Conservation (phyloP, 208 protist species). For the Trypanosoma scelopori region DNA sequence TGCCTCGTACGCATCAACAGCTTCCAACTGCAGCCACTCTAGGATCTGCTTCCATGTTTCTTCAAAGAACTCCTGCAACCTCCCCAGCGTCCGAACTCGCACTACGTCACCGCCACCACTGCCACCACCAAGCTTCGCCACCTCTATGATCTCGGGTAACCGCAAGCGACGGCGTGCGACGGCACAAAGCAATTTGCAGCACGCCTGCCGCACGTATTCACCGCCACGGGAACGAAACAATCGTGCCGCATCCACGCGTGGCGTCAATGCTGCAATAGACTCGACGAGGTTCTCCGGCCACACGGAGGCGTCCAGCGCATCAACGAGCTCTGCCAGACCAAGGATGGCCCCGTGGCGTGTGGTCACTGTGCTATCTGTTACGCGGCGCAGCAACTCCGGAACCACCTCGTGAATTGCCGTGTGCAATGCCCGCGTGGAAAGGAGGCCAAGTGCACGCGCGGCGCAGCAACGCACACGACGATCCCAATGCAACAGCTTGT, state of each 20-base stretch:
- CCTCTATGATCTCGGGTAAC: conserved; percentile 62
- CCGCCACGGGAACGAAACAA: conserved; percentile 95
- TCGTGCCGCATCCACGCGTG: conserved; percentile 86
- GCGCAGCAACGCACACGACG: conserved; percentile 79
- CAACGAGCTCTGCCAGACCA: conserved; percentile 84
- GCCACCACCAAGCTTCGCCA: conserved; percentile 50
- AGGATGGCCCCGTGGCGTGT: conserved; percentile 92
- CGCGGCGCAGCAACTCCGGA: conserved; percentile 59
- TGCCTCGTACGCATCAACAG: conserved; percentile 54
- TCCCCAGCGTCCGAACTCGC: conserved; percentile 59
- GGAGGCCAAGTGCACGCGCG: conserved; percentile 64
- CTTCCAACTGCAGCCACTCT: conserved; percentile 77
- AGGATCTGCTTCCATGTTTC: conserved; percentile 90
- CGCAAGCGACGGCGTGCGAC: conserved; percentile 57
- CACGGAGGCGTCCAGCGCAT: conserved; percentile 37
- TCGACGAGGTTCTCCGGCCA: conserved; percentile 37
- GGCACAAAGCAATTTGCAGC: conserved; percentile 85
- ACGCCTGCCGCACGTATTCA: conserved; percentile 90
- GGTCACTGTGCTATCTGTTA: conserved; percentile 57
- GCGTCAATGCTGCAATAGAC: conserved; percentile 56
- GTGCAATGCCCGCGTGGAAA: conserved; percentile 47
- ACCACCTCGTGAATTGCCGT: conserved; percentile 27
- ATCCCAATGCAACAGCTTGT: conserved; percentile 93
- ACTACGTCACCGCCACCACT: conserved; percentile 12
- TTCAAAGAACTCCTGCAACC: conserved; percentile 83